Conservation (phyloP, 108 stramenopile species). For the Cyclotella kingstonii region DNA sequence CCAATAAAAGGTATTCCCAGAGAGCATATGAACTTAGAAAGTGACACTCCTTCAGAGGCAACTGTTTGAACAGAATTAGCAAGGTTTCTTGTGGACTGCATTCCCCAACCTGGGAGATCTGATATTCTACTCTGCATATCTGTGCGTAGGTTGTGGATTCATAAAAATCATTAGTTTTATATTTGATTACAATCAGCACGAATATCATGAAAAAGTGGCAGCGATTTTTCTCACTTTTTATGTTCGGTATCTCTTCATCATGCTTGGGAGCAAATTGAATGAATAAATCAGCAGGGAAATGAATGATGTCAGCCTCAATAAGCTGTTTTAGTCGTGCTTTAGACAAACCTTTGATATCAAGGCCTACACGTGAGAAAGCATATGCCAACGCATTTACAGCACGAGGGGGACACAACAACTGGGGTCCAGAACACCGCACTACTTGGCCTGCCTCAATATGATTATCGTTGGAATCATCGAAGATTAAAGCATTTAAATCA, state of each 20-base stretch:
- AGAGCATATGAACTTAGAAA: constrained; percentile 71
- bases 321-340: constrained; percentile 69
- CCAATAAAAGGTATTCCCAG: constrained; percentile 74
- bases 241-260: not conserved
- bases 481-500: too few species aligned
- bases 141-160: not conserved
- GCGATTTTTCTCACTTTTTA: constrained; percentile 23
- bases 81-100: constrained; percentile 63
- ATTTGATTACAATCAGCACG: too few species aligned
- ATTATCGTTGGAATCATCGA: not conserved
- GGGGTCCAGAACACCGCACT: constrained; percentile 73
- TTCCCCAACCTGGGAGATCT: constrained; percentile 76
- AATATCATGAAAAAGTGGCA: too few species aligned
- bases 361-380: constrained; percentile 73
- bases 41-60: constrained; percentile 51
- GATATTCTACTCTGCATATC: constrained; percentile 44
- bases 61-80: constrained; percentile 37
- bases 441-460: constrained; percentile 56
- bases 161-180: not conserved
- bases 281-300: constrained; percentile 72
- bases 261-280: constrained; percentile 21
- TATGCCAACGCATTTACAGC: constrained; percentile 67
- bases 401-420: constrained; percentile 70
- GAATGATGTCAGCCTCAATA: constrained; percentile 49
- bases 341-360: constrained; percentile 79